Conservation (phyloP, 1,284 basidiomycete genomes). For the Pseudozyma sp. region DNA sequence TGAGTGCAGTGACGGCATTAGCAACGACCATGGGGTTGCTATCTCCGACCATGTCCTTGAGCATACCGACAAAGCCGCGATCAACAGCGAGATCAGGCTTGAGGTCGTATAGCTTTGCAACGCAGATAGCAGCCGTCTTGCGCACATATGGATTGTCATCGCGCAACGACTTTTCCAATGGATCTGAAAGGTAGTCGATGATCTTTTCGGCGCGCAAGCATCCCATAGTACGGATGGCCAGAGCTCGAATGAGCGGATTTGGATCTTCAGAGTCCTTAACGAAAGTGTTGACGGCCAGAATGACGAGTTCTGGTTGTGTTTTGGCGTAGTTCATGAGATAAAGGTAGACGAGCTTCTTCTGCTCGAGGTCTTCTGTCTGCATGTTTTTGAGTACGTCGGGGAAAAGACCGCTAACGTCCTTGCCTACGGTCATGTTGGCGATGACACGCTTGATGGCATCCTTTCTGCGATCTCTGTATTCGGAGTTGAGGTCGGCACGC, state of each 20-base stretch:
- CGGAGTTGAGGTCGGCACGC: constrained; percentile 79
- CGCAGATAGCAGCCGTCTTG: constrained; percentile 93
- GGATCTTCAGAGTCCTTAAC: constrained; percentile 94
- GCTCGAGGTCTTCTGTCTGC: constrained; percentile 91
- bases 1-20: constrained; percentile 91
- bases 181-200: constrained; percentile 96
- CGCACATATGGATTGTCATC: constrained; percentile 90
- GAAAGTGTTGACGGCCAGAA: constrained; percentile 98
- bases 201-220: constrained; percentile 97
- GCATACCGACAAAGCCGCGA: constrained; percentile 89
- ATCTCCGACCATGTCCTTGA: constrained; percentile 88
- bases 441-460: constrained; percentile 91
- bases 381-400: constrained; percentile 97
- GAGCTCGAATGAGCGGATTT: constrained; percentile 93
- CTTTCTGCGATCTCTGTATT: constrained; percentile 93
- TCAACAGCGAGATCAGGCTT: constrained; percentile 95
- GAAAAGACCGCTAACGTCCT: constrained; percentile 94
- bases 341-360: constrained; percentile 96
- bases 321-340: constrained; percentile 99
- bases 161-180: constrained; percentile 86
- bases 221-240: constrained; percentile 98
- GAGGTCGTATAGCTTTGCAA: constrained; percentile 95
- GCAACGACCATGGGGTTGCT: constrained; percentile 99
- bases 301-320: constrained; percentile 96
- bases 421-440: constrained; percentile 94